phyloP scores from a whole-genome alignment of 495 filamentous ascomycete species.

The Penicillium paradoxum region DNA sequence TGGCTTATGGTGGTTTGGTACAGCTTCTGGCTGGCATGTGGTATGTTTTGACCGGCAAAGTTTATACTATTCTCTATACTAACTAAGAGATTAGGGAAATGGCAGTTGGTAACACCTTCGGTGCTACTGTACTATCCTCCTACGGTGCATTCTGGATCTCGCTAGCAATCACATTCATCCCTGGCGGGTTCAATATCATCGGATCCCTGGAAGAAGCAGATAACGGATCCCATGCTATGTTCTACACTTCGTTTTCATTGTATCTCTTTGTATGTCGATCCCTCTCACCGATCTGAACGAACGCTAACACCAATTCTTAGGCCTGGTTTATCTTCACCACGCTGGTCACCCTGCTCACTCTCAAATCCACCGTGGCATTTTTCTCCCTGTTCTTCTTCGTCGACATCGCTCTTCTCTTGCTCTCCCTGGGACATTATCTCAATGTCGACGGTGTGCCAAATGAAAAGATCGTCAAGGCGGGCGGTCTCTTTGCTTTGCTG shows the following conservation, averaged over 20 bases:
- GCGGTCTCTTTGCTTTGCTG: conserved; percentile 74
- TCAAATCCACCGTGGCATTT: conserved; percentile 88
- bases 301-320: conserved; percentile 22
- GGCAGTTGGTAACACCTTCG: conserved; percentile 90
- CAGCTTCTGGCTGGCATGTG: conserved; percentile 92
- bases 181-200: conserved; percentile 59
- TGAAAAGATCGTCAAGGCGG: conserved; percentile 55
- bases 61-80: neutral
- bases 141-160: conserved; percentile 96
- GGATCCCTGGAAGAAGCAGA: conserved; percentile 40
- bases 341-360: conserved; percentile 72
- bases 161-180: conserved; percentile 74
- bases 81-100: conserved; percentile 63
- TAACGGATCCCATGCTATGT: conserved; percentile 34
- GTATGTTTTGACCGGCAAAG: no score
- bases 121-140: conserved; percentile 88
- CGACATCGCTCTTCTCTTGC: conserved; percentile 77
- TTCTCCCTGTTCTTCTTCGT: conserved; percentile 84
- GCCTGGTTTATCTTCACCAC: conserved; percentile 92
- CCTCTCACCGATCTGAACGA: neutral
- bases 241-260: conserved; percentile 66
- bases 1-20: conserved; percentile 71
- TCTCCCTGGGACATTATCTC: conserved; percentile 61
- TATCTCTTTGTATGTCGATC: conserved; percentile 59
- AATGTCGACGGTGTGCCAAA: conserved; percentile 39